Evolutionary conservation across 352 stramenopile genomes (phyloP), one percentile per base, ranked within the genome.

Genomic region (Phytophthora cryptogea): DNA sequence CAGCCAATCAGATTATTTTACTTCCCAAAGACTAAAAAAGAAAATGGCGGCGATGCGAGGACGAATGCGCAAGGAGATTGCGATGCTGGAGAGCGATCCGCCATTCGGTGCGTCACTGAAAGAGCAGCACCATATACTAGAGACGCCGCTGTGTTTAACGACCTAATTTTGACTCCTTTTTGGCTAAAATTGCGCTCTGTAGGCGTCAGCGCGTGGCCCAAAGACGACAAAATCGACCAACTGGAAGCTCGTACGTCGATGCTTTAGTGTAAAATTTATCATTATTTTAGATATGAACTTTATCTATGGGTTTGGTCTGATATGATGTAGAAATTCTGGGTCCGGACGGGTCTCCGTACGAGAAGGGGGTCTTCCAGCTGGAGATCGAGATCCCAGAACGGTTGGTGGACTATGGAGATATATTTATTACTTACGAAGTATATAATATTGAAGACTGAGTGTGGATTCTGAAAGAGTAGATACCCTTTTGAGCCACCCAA

Each of bases 401-500:
- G 53, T 72, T 47, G 27, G 36, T 54, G 11, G 4, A 17, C 20
- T 23, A 23, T 23, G 20, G 20, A 23, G 20, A 23, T 23, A 23
- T 23, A 23, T 23, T 2, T 23, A 23, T 2, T 23, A 3, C 20
- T 23, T 23, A n/a, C n/a, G n/a, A n/a, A n/a, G n/a, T n/a, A n/a
- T n/a, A 39, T 13, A 39, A 11, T 39, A n/a, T 6, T 39, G 6
- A 13, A n/a, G 9, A n/a, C 33, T 39, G 11, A 39, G 33, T 5
- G 11, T 39, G 33, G 33, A 1, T 23, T 23, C 1, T n/a, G 8
- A 39, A 39, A 16, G 33, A 39, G 20, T 46, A 94, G 85, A 4
- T 94, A 94, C 41, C 85, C 85, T 35, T 94, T 94, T 59, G 83
- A 94, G 58, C 85, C 85, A 7, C 85, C 85, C 2, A 91, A 92